A percentile compares a stretch with the other conserved stretches of the same genome.
Evolutionary conservation across 2,329 filamentous ascomycete genomes (phyloP).

Genomic region (Aureobasidium namibiae): DNA sequence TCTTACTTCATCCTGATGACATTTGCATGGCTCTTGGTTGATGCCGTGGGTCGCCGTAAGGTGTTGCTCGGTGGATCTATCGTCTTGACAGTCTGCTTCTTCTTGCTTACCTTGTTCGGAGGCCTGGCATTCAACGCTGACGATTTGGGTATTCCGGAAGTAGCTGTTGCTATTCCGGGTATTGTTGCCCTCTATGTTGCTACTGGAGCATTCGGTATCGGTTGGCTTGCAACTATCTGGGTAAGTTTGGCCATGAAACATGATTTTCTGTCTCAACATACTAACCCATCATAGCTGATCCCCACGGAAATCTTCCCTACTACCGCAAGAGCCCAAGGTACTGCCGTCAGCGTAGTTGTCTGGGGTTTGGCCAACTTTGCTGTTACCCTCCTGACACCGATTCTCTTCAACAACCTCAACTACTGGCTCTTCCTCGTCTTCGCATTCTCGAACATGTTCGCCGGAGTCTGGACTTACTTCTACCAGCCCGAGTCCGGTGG

Average conservation of each 20-base stretch:
- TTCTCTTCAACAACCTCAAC: slow-evolving; percentile 52
- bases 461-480: slow-evolving; percentile 47
- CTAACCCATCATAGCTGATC: slow-evolving; percentile 31
- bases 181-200: slow-evolving; percentile 47
- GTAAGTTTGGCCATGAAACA: background rate
- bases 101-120: slow-evolving; percentile 45
- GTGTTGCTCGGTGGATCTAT: slow-evolving; percentile 47
- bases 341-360: slow-evolving; percentile 46
- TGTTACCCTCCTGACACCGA: slow-evolving; percentile 49
- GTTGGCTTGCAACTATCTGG: slow-evolving; percentile 53
- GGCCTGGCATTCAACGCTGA: slow-evolving; percentile 37
- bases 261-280: background rate
- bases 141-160: slow-evolving; percentile 30
- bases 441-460: slow-evolving; percentile 45
- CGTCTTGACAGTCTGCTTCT: slow-evolving; percentile 41
- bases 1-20: slow-evolving; percentile 56
- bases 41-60: slow-evolving; percentile 46
- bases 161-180: slow-evolving; percentile 42
- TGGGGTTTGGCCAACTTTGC: slow-evolving; percentile 53
- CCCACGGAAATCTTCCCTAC: slow-evolving; percentile 52
- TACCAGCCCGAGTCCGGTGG: slow-evolving; percentile 49
- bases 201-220: slow-evolving; percentile 53
- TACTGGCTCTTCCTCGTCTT: slow-evolving; percentile 53
- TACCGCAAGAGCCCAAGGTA: slow-evolving; percentile 46
- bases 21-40: slow-evolving; percentile 51